Evolutionary conservation across 305 asterid genomes (phyloP).

Genomic region (Rubia balearica): DNA sequence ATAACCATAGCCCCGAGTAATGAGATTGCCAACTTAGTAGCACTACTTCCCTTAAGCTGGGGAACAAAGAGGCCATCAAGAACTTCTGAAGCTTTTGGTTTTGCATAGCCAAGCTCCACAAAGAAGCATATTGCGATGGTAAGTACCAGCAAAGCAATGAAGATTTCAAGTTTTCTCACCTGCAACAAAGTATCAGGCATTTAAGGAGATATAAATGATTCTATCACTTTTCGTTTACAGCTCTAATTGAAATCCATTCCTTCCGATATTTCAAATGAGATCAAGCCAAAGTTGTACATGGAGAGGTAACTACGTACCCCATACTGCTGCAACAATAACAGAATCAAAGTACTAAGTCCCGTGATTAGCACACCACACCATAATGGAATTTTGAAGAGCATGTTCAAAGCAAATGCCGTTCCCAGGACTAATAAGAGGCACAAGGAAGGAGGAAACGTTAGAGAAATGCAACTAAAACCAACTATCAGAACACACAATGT

Average conservation of each 20-base stretch:
- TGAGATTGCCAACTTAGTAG: slow-evolving; percentile 82
- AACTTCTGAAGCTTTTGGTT: slow-evolving; percentile 67
- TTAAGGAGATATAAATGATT: background rate
- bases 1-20: slow-evolving; percentile 98
- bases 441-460: slow-evolving; percentile 8
- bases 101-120: slow-evolving; percentile 76
- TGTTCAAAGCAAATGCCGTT: slow-evolving; percentile 94
- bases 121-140: slow-evolving; percentile 80
- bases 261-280: background rate
- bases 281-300: background rate
- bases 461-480: slow-evolving; percentile 6
- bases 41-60: slow-evolving; percentile 75
- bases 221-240: background rate
- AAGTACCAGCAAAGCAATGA: slow-evolving; percentile 68
- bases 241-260: background rate
- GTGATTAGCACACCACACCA: slow-evolving; percentile 96
- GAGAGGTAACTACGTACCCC: slow-evolving; percentile 50
- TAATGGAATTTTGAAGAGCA: slow-evolving; percentile 82
- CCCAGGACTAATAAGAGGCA: slow-evolving; percentile 59
- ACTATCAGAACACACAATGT: background rate
- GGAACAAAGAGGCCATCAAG: slow-evolving; percentile 77
- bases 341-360: slow-evolving; percentile 80
- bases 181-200: slow-evolving; percentile 15
- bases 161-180: slow-evolving; percentile 88
- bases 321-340: slow-evolving; percentile 78